Evolutionary conservation across 2,329 filamentous ascomycete species (phyloP).

Genomic region (Ascochyta viciae-villosae): DNA sequence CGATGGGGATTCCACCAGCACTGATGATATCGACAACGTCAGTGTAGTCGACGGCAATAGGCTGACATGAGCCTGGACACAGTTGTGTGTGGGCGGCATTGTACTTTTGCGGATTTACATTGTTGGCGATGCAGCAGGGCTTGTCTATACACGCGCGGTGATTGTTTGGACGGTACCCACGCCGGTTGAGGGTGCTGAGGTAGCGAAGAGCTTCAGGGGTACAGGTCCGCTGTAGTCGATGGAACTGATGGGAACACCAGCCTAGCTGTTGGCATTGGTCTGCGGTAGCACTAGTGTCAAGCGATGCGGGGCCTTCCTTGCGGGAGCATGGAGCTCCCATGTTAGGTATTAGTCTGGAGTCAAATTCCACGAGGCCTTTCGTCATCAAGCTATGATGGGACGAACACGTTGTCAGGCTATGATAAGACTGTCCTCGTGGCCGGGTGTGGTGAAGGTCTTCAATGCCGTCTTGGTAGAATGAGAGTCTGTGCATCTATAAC

Average conservation of each 20-base stretch:
- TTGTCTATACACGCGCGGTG: neutral
- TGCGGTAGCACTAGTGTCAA: neutral
- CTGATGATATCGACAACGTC: constrained; percentile 9
- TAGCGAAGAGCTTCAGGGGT: constrained; percentile 1
- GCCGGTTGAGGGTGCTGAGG: constrained; percentile 6
- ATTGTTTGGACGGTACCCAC: constrained; percentile 3
- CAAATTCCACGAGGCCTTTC: neutral
- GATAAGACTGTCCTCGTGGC: neutral
- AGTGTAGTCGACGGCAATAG: neutral
- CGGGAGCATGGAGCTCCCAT: no score
- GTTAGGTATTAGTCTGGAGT: neutral
- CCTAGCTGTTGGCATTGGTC: neutral
- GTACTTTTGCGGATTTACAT: neutral
- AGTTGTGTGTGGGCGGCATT: neutral
- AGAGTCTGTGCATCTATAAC: no score
- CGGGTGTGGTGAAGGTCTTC: no score
- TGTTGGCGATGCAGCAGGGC: constrained; percentile 7
- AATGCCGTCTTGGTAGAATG: no score
- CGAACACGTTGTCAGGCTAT: no score
- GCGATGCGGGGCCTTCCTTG: no score
- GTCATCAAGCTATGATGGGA: no score
- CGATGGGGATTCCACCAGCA: constrained; percentile 7
- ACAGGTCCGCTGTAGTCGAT: neutral
- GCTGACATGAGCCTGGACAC: neutral
- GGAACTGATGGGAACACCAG: constrained; percentile 10